Evolutionary conservation across 23 red algal species (phyloP), one percentile per base, ranked within the genome.

Genomic region (Chondrus crispus): DNA sequence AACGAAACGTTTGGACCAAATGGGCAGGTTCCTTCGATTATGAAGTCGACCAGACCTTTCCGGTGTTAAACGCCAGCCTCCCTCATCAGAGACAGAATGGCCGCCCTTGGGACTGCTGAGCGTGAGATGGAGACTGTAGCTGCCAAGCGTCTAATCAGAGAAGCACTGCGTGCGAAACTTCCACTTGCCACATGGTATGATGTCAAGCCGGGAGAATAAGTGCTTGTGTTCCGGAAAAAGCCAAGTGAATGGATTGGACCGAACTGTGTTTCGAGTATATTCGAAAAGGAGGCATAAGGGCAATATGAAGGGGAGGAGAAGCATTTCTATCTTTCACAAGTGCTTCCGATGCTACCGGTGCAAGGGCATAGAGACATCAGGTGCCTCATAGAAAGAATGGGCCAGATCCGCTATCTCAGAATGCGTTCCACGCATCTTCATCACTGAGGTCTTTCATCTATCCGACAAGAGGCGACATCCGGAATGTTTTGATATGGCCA

Each of bases 1-100:
- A 87, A 87, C 58, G 58, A 73, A 10, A 87, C 82, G 24, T 19
- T 11, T 13, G 1, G 82, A 40, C 82, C 63, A 7, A 28, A 72
- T 14, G 82, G 82, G 6, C 82, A 74, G 12, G 55, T 72, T 26
- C 82, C 82, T 13, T 46, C 54, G 19, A 11, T 36, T 72, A 74
- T 75, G 82, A 60, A 7, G 63, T 28, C 7, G 26, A 74, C 9
- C 82, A 10, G 0, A 20, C 24, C 5, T 46, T 68, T 13, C 82
- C 51, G 28, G n/a, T n/a, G 24, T n/a, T 40, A 26, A 19, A 18
- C 7, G 10, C 37, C 28, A 18, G 1, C 7, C 12, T 87, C 9
- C 54, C 58, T 5, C 10, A 10, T 1, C 48, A 87, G 7, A 8
- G 46, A 32, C 24, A 6, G 63, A 18, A 46, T 72, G 52, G 9